Evolutionary conservation across 2,329 filamentous ascomycete genomes (phyloP).

Genomic region (Talaromyces sp.): DNA sequence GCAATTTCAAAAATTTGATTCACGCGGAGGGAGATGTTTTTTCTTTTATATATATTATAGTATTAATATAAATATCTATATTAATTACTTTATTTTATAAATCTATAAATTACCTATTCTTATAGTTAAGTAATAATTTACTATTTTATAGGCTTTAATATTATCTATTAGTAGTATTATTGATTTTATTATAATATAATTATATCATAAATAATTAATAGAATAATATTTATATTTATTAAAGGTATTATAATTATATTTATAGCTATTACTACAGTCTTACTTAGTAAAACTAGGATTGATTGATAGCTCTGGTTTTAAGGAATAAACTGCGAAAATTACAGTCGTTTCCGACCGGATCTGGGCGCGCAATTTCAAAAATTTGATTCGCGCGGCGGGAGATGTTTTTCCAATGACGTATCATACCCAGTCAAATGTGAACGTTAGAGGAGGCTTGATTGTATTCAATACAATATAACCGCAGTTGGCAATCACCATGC

Average conservation of each 20-base stretch:
- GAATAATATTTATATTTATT: neutral
- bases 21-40: slow-evolving; percentile 3
- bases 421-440: no score
- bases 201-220: no score
- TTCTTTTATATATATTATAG: neutral
- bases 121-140: no score
- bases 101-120: no score
- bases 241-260: neutral
- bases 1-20: slow-evolving; percentile 16
- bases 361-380: slow-evolving; percentile 12
- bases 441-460: no score
- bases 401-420: slow-evolving; percentile 3
- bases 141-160: no score
- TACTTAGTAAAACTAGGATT: neutral
- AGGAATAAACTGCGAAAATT: slow-evolving; percentile 3
- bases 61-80: no score
- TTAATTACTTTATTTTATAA: no score
- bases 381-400: slow-evolving; percentile 6
- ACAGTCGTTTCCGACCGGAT: neutral
- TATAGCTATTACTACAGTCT: neutral
- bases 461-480: no score
- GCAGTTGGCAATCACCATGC: no score
- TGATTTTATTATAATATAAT: neutral
- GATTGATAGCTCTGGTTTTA: neutral
- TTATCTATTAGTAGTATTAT: no score